Base-by-base conservation (phyloP, 352 stramenopile species). In the Globisporangium ultimum region DNA sequence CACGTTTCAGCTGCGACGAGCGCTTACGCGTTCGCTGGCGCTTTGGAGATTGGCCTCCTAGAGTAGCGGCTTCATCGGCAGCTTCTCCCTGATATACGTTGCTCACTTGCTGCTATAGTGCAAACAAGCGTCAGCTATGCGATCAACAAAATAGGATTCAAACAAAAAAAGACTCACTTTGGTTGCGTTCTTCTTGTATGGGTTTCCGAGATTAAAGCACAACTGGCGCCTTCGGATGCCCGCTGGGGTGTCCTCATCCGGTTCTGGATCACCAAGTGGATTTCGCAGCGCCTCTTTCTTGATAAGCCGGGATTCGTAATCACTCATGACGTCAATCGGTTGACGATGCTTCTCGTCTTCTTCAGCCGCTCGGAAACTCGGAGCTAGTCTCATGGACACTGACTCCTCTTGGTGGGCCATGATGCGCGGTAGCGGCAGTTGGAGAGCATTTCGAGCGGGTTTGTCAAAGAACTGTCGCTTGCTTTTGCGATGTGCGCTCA, bases 101-200 rank as follows among this genome's bases (percentile, higher is more conserved):
- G 67, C 81, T 91, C 52, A 66, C 67, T 61, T 80, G 72, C 62
- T 85, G 75, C 63, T 76, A 38, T 28, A 53, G 40, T 38, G 41
- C 17, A 40, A 3, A 58, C 21, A 48, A 18, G 22, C 18, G 34
- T n/a, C 1, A 22, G 38, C n/a, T 32, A 22, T 11, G 13, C 3
- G 1, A 50, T 20, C 42, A 15, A 1, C 36, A 45, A 2, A 34
- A 49, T 28, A 15, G 11, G 8, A 13, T 53, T 52, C 1, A 43
- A 60, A 42, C 49, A 28, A 24, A n/a, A n/a, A 9, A 18, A 21
- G 17, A 48, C 61, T 11, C 53, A 84, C 75, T 64, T 96, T 96
- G 2, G 82, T 88, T n/a, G 81, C 68, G 45, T 72, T 93, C 68
- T 94, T 94, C 68, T 94, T 96, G 80, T 96, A 96, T 17, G 87